A percentile compares a stretch with the other conserved stretches of the same genome.
Evolutionary conservation across 805 yeast species (phyloP).

Genomic region (Wickerhamomyces sydowiorum): DNA sequence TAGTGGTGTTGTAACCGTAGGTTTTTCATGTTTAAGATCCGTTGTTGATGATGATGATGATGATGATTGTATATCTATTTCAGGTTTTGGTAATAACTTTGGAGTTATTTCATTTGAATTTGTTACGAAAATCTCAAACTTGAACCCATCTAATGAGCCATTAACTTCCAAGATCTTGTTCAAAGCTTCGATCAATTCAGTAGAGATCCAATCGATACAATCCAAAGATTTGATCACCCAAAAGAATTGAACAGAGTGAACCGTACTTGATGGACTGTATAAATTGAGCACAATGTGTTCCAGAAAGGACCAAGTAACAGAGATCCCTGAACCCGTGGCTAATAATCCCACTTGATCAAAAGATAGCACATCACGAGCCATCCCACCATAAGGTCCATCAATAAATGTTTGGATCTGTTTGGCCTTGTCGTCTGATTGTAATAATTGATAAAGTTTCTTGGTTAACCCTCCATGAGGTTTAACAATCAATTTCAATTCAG

Average conservation of each 20-base stretch:
- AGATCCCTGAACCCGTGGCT: constrained; percentile 48
- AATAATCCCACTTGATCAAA: constrained; percentile 39
- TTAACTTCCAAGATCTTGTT: background rate
- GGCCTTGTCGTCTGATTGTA: constrained; percentile 22
- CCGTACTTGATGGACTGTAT: constrained; percentile 6
- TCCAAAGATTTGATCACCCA: constrained; percentile 37
- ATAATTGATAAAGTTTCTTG: constrained; percentile 21
- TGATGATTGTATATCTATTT: background rate
- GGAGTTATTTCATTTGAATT: constrained; percentile 14
- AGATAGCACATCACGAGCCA: constrained; percentile 35
- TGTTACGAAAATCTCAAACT: constrained; percentile 24
- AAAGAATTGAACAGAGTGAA: constrained; percentile 31
- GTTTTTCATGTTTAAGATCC: background rate
- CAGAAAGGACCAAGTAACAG: constrained; percentile 43
- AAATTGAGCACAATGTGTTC: constrained; percentile 14
- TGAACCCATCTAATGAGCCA: constrained; percentile 3
- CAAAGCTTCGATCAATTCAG: constrained; percentile 24
- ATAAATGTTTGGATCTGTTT: constrained; percentile 29
- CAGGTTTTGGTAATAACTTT: background rate
- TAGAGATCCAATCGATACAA: constrained; percentile 34
- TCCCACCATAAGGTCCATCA: constrained; percentile 59
- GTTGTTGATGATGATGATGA: background rate
- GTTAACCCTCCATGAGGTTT: constrained; percentile 45
- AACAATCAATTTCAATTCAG: constrained; percentile 37
- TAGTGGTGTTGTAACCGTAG: too few species aligned